These are phyloP conservation scores for Pseudonitzschia pungens DNA, from an alignment of 108 stramenopile species.

Conservation along the genomic window DNA sequence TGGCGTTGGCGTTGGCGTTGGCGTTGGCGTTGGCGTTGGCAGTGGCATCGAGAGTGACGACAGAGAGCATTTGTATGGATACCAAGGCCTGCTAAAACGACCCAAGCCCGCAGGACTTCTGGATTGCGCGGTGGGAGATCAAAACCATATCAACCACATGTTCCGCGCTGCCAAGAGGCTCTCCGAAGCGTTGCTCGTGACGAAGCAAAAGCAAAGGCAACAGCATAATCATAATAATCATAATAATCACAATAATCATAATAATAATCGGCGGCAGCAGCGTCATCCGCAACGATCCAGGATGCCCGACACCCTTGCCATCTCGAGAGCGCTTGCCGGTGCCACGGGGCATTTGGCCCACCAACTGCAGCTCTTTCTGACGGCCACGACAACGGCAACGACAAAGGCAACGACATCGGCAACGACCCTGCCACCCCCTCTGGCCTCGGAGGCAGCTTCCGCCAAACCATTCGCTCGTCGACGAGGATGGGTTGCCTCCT, in stretches of 20 bases:
- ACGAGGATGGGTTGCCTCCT: background rate
- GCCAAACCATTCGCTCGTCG: no score
- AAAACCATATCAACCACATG: slow-evolving; percentile 21
- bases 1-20: background rate
- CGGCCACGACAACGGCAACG: background rate
- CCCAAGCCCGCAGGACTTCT: no score
- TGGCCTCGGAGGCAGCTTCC: no score
- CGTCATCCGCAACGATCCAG: background rate
- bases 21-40: background rate
- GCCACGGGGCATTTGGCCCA: slow-evolving; percentile 17
- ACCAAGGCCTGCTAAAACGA: no score
- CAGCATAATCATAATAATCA: background rate
- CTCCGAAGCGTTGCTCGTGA: background rate
- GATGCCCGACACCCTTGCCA: background rate
- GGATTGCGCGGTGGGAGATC: slow-evolving; percentile 3
- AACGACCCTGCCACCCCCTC: no score
- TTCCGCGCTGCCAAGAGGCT: slow-evolving; percentile 29
- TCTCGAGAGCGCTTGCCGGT: slow-evolving; percentile 13
- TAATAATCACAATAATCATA: background rate
- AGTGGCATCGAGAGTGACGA: no score
- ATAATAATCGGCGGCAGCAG: background rate
- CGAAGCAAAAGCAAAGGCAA: background rate
- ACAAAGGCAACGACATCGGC: no score
- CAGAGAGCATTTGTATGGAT: no score
- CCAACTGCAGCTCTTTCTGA: slow-evolving; percentile 19